Conservation (phyloP, 2,329 filamentous ascomycete genomes). For the Aspergillus udagawae region DNA sequence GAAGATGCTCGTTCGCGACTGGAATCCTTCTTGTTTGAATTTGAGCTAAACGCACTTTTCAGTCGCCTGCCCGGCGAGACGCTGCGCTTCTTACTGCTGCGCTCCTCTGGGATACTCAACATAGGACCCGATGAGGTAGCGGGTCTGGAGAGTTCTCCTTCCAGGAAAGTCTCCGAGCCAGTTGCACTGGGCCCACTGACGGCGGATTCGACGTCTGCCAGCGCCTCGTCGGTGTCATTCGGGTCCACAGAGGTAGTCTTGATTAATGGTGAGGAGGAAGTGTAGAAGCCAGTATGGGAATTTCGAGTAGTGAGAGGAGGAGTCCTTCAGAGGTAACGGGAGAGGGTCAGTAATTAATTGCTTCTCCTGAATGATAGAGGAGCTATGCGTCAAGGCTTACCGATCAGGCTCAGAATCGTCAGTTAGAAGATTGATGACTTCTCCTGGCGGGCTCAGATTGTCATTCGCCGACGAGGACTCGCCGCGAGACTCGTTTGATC, state of each 20-base stretch:
- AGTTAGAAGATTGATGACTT: constrained; percentile 27
- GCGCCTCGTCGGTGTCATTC: constrained; percentile 31
- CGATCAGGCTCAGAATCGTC: constrained; percentile 40
- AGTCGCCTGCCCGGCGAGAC: constrained; percentile 68
- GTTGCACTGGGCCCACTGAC: constrained; percentile 25
- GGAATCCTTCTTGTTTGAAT: constrained; percentile 49
- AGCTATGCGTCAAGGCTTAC: constrained; percentile 21
- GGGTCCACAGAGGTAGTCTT: constrained; percentile 51
- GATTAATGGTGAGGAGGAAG: constrained; percentile 64
- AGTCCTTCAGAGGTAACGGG: constrained; percentile 22
- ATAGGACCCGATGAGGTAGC: constrained; percentile 25
- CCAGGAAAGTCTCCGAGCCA: constrained; percentile 41
- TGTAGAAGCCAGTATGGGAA: constrained; percentile 65
- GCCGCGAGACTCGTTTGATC: constrained; percentile 22
- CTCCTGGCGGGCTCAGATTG: constrained; percentile 17
- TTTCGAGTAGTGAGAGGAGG: constrained; percentile 55
- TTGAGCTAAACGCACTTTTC: constrained; percentile 62
- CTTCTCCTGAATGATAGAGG: neutral
- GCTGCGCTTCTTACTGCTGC: constrained; percentile 51
- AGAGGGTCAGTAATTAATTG: constrained; percentile 25
- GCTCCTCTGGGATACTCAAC: constrained; percentile 32
- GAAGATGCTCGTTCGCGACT: constrained; percentile 44
- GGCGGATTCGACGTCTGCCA: constrained; percentile 24
- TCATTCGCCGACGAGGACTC: constrained; percentile 23
- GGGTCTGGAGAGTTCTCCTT: constrained; percentile 31